A percentile compares a stretch with the other conserved stretches of the same genome.
These are phyloP conservation scores for Pleurotus platypus DNA, from an alignment of 768 basidiomycete genomes.

Conservation along the genomic window DNA sequence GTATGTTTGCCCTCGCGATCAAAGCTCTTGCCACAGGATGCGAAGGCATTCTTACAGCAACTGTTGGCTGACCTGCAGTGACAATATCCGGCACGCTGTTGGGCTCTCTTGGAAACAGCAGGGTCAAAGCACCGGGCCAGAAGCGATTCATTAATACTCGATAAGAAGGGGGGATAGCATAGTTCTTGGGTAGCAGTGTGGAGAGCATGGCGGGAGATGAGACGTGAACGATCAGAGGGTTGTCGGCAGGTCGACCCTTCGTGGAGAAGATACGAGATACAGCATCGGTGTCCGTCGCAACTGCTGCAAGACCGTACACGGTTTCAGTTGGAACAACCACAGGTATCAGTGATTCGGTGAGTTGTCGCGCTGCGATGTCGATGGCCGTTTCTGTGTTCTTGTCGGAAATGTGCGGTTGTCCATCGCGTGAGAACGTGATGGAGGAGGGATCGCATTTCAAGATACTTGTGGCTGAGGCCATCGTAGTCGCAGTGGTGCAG, in stretches of 20 bases:
- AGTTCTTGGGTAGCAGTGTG: conserved; percentile 65
- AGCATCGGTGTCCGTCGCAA: conserved; percentile 65
- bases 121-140: conserved; percentile 94
- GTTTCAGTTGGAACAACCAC: conserved; percentile 98
- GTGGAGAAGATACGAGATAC: conserved; percentile 74
- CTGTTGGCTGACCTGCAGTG: conserved; percentile 75
- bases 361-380: conserved; percentile 49
- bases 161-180: conserved; percentile 63
- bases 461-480: conserved; percentile 32
- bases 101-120: conserved; percentile 79
- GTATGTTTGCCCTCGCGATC: conserved; percentile 68
- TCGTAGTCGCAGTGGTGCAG: background rate
- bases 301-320: conserved; percentile 95
- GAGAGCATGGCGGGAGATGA: conserved; percentile 81
- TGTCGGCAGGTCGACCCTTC: conserved; percentile 92
- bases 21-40: conserved; percentile 91
- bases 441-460: conserved; percentile 61
- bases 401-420: conserved; percentile 43
- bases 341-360: conserved; percentile 43
- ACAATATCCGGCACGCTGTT: conserved; percentile 65
- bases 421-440: conserved; percentile 53
- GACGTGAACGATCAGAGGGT: conserved; percentile 96
- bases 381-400: conserved; percentile 51
- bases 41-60: conserved; percentile 91
- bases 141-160: conserved; percentile 73